phyloP scores from a whole-genome alignment of 2,329 filamentous ascomycete genomes.

The Fusarium fracticaudum region DNA sequence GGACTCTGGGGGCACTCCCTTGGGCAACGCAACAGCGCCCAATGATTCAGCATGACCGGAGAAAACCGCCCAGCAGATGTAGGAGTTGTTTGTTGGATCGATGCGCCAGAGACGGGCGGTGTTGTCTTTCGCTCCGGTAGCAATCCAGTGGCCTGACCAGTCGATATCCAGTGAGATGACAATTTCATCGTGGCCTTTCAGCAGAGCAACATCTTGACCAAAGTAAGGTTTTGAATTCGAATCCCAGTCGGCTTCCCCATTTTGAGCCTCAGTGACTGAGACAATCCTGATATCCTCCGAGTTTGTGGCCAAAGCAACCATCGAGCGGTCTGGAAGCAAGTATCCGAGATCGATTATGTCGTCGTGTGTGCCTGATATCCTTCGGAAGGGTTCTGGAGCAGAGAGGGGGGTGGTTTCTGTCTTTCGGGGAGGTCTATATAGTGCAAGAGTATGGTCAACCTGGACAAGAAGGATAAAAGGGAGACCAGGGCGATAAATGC shows the following conservation, averaged over 20 bases:
- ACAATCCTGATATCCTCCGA: slow-evolving; percentile 92
- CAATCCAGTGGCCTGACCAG: slow-evolving; percentile 97
- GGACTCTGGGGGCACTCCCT: slow-evolving; percentile 70
- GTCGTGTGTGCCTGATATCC: slow-evolving; percentile 95
- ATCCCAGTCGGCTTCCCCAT: slow-evolving; percentile 36
- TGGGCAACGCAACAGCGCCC: slow-evolving; percentile 86
- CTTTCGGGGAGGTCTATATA: slow-evolving; percentile 67
- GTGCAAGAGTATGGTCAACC: slow-evolving; percentile 85
- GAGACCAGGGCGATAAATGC: slow-evolving; percentile 71
- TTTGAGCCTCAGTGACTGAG: slow-evolving; percentile 65
- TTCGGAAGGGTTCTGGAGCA: slow-evolving; percentile 67
- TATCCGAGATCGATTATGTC: slow-evolving; percentile 96
- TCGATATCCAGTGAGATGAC: slow-evolving; percentile 94
- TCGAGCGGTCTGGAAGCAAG: slow-evolving; percentile 79
- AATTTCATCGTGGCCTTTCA: slow-evolving; percentile 94
- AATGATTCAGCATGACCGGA: slow-evolving; percentile 94
- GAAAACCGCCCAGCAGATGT: slow-evolving; percentile 81
- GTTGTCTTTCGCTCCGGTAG: slow-evolving; percentile 96
- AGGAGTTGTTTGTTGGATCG: slow-evolving; percentile 78
- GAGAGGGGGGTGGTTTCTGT: slow-evolving; percentile 48
- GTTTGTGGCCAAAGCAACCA: slow-evolving; percentile 92
- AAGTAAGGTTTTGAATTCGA: slow-evolving; percentile 69
- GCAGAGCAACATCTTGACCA: slow-evolving; percentile 84
- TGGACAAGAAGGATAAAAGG: slow-evolving; percentile 83
- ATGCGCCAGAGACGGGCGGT: slow-evolving; percentile 90